phyloP scores from a whole-genome alignment of 176 grass and related monocot genomes.

The Thinopyrum elongatum region DNA sequence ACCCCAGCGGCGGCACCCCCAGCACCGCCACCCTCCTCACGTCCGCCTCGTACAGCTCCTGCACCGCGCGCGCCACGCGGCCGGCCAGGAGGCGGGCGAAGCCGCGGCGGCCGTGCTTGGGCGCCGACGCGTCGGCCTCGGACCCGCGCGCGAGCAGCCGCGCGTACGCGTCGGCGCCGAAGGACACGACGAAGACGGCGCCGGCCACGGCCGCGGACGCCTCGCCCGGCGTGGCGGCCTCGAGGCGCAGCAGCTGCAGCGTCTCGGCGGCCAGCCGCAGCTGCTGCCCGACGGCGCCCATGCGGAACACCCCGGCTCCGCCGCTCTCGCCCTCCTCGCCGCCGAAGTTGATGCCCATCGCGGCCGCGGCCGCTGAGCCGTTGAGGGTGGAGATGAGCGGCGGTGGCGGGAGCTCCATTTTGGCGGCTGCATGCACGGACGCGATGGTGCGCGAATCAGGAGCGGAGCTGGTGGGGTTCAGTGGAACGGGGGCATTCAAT shows the following conservation, averaged over 20 bases:
- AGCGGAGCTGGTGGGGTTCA: background rate
- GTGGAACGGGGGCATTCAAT: background rate
- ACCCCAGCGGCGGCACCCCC: slow-evolving; percentile 64
- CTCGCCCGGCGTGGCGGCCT: slow-evolving; percentile 17
- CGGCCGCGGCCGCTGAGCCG: slow-evolving; percentile 26
- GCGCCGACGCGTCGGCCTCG: slow-evolving; percentile 31
- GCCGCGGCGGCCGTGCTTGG: slow-evolving; percentile 58
- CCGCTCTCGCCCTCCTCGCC: slow-evolving; percentile 16
- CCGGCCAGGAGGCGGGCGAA: slow-evolving; percentile 45
- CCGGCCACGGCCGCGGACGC: background rate
- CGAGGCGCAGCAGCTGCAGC: slow-evolving; percentile 56
- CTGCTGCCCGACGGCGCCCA: slow-evolving; percentile 50
- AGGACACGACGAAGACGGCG: slow-evolving; percentile 62
- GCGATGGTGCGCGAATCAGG: background rate
- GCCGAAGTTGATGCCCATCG: slow-evolving; percentile 54
- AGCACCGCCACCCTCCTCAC: slow-evolving; percentile 64
- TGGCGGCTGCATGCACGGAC: slow-evolving; percentile 8
- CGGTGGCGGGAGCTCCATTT: slow-evolving; percentile 46
- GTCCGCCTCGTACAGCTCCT: slow-evolving; percentile 65
- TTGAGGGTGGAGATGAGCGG: slow-evolving; percentile 42
- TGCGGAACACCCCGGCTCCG: slow-evolving; percentile 21
- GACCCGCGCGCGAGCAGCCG: slow-evolving; percentile 36
- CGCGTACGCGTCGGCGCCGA: slow-evolving; percentile 67
- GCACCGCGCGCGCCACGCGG: slow-evolving; percentile 45
- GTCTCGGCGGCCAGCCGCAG: slow-evolving; percentile 61